Base-by-base conservation (phyloP, 768 basidiomycete species). In the Collybia sp. region DNA sequence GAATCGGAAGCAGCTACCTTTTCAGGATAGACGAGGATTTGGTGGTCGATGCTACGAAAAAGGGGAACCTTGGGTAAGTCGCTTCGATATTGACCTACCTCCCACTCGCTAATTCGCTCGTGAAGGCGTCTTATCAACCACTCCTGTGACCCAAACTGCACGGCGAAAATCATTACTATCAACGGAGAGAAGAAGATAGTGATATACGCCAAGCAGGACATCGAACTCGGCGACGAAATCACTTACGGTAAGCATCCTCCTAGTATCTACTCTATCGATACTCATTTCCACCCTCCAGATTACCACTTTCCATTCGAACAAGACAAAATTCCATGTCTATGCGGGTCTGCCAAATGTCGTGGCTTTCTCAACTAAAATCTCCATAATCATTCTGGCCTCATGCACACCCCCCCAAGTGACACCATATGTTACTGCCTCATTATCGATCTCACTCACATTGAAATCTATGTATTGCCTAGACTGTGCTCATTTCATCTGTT, bases 221-320 rank as follows among this genome's bases (percentile, higher is more conserved):
- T 99, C 57, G 88, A 95, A 55, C 82, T 94, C 17, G 96, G 96
- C 43, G 93, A 96, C 59, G 96, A 99, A 70, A 95, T 98, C 59
- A 96, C 94, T 43, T 95, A 96, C 69, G 91, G 89, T 91, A 54
- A 46, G 84, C 70, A 20, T 45, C 42, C 43, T 36, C 42, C 17
- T 31, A 12, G 37, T 11, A 15, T 30, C 31, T 43, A 2, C 38
- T 33, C 25, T 48, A 18, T 30, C 38, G 31, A 32, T 37, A 37
- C 35, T 37, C 35, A 30, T 45, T 40, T 18, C 46, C 44, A 25
- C 9, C 40, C 20, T 47, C 5, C 59, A 93, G 93, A 99, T 72
- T 99, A 99, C 69, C 94, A 98, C 67, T 99, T 99, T 73, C 95
- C 96, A 37, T 88, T 96, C 61, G 96, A 99, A 70, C 91, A 96